Base-by-base conservation (phyloP, 2,329 filamentous ascomycete genomes). In the Ambrosiella xylebori region DNA sequence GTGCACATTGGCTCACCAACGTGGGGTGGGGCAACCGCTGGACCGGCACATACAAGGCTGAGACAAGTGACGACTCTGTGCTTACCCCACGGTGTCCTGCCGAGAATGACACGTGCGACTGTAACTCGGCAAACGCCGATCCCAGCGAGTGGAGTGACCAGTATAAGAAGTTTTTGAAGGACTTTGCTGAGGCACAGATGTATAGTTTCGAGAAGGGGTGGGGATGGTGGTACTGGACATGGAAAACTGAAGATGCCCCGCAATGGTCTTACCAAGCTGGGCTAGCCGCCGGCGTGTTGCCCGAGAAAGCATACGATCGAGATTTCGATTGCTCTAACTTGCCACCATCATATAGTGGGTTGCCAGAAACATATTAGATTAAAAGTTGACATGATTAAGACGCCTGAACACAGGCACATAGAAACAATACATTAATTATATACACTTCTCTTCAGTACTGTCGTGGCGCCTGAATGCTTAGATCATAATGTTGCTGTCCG, bases 141-240 rank as follows among this genome's bases (percentile, higher is more conserved):
- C 77, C 85, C 0, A 71, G 73, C 15, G 67, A 71, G 3, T 97
- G 90, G 74, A 81, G 78, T 41, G 73, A 74, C 59, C 72, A 74
- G 3, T 98, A 98, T 72, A 95, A 93, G 72, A 73, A 82, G 64
- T 97, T 91, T 71, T 74, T 98, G 62, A 79, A 80, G 63, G 87
- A 86, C 71, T 97, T 97, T 71, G 93, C 93, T 5, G 85, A 95
- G 71, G 93, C 90, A 57, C 93, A 98, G 73, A 98, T 98, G 88
- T 77, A 84, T 64, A 87, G 84, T 60, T 98, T 97, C 66, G 91
- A 97, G 70, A 82, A 84, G 62, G 88, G 87, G 5, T 93, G 86
- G 84, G 93, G 93, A 54, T 98, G 93, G 93, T 96, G 95, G 73
- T 98, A 98, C 72, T 98, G 93, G 93, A 97, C 90, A 39, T 95